Base-by-base conservation (phyloP, 768 basidiomycete genomes). In the Mycena olivaceomarginata region DNA sequence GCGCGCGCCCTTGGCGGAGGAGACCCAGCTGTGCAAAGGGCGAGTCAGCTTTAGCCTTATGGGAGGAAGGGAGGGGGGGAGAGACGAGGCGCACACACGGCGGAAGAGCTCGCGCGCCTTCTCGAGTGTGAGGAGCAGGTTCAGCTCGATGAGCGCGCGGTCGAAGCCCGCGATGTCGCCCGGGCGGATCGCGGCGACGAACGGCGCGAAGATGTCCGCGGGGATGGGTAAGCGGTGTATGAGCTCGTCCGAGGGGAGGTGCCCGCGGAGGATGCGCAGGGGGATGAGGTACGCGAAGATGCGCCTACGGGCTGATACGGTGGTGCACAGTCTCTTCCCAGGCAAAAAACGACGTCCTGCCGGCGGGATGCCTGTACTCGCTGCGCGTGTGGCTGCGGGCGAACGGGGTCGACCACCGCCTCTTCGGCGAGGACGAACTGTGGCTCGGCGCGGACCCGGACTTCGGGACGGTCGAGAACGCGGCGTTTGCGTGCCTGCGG, bases 221-320 rank as follows among this genome's bases (percentile, higher is more conserved):
- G 4, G 31, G 31, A 31, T 31, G 31, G 31, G 31, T 2, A 31
- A 31, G 31, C 31, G 31, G 31, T 31, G 31, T 3, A 98, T 87
- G 25, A 99, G 90, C 71, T 90, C 90, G 43, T 84, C 79, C 0
- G 97, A 94, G 12, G 98, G 98, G 40, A 98, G 90, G 76, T 96
- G 93, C 4, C 98, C 98, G 74, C 93, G 93, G 53, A 98, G 88
- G 53, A 99, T 93, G 18, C 95, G 94, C 15, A 99, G 89, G 0
- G 98, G 97, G 70, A 99, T 92, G 46, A 99, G 91, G 84, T 96
- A 98, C 31, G 94, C 95, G 69, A 99, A 87, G 72, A 99, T 97
- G 12, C 98, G 94, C 83, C 97, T 99, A 69, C 31, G 31, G 31
- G 31, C 31, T 31, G 31, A 31, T 31, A 31, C 4, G 31, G 4